Conservation (phyloP, 352 stramenopile genomes). For the Thraustochytrium sp. region DNA sequence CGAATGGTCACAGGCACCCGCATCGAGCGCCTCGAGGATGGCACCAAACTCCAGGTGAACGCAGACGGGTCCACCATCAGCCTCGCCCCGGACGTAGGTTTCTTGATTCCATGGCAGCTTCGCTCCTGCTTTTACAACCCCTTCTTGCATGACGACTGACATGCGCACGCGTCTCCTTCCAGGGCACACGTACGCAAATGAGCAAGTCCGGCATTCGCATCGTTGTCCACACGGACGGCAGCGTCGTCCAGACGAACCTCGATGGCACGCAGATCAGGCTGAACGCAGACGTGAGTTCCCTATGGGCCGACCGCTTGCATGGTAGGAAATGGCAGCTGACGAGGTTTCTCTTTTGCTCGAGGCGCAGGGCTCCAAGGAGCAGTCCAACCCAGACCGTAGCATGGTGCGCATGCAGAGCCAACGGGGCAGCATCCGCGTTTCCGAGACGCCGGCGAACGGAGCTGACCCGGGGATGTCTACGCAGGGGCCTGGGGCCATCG, state of each 20-base stretch:
- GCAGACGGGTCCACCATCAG: slow-evolving; percentile 5
- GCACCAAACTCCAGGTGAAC: slow-evolving; percentile 20
- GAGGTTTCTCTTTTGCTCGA: not conserved
- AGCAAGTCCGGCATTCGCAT: slow-evolving; percentile 19
- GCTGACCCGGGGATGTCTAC: not conserved
- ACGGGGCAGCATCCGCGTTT: not conserved
- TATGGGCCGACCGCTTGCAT: too few species aligned
- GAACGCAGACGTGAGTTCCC: slow-evolving; percentile 16
- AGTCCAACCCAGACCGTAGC: not conserved
- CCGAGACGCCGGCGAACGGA: not conserved
- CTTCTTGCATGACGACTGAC: not conserved
- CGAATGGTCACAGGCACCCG: slow-evolving; percentile 3
- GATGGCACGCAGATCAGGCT: not conserved
- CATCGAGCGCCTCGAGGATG: slow-evolving; percentile 23
- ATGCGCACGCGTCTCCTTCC: not conserved
- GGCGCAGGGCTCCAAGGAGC: not conserved
- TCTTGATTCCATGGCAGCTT: not conserved
- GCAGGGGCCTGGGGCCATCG: too few species aligned
- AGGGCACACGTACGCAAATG: slow-evolving; percentile 11
- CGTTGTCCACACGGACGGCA: slow-evolving; percentile 3
- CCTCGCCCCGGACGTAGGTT: slow-evolving; percentile 4
- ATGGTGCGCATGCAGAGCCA: slow-evolving; percentile 5
- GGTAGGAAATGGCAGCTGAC: not conserved
- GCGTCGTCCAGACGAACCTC: not conserved
- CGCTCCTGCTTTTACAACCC: too few species aligned